Evolutionary conservation across 2,329 filamentous ascomycete genomes (phyloP).

Genomic region (Cytospora paraplurivora): DNA sequence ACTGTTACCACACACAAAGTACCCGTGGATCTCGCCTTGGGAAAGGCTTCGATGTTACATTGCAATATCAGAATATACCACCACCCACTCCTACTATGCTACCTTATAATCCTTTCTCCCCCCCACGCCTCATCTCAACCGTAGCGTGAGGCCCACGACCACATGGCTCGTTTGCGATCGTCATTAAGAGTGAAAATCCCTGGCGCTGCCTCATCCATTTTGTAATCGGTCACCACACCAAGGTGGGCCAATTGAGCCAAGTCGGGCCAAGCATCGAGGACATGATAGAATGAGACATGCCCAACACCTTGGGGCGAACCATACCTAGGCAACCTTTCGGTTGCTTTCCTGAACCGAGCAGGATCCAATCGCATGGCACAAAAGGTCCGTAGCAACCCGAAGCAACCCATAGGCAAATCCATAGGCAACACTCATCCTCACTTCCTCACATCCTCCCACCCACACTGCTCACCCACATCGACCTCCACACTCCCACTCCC

Average conservation of each 20-base stretch:
- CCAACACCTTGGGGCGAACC: neutral
- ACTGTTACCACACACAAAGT: neutral
- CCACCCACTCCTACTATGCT: constrained; percentile 10
- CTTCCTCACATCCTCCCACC: neutral
- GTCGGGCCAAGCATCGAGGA: too few species aligned
- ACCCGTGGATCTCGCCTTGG: neutral
- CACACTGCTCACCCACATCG: neutral
- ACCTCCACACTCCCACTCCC: too few species aligned
- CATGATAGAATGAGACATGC: neutral
- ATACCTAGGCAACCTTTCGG: neutral
- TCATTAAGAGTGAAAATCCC: neutral
- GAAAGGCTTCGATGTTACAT: neutral
- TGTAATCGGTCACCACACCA: neutral
- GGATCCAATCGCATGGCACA: neutral
- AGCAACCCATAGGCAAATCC: neutral
- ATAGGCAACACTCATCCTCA: neutral
- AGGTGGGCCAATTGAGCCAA: too few species aligned
- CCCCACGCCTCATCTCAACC: constrained; percentile 21
- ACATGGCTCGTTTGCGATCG: constrained; percentile 5
- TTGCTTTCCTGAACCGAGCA: neutral
- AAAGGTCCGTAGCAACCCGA: neutral
- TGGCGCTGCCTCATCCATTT: neutral
- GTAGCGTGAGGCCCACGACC: constrained; percentile 2
- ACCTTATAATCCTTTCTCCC: constrained; percentile 18
- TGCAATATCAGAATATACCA: neutral